These are phyloP conservation scores for Trichothecium sympodiale DNA, from an alignment of 2,329 filamentous ascomycete species.

Conservation along the genomic window DNA sequence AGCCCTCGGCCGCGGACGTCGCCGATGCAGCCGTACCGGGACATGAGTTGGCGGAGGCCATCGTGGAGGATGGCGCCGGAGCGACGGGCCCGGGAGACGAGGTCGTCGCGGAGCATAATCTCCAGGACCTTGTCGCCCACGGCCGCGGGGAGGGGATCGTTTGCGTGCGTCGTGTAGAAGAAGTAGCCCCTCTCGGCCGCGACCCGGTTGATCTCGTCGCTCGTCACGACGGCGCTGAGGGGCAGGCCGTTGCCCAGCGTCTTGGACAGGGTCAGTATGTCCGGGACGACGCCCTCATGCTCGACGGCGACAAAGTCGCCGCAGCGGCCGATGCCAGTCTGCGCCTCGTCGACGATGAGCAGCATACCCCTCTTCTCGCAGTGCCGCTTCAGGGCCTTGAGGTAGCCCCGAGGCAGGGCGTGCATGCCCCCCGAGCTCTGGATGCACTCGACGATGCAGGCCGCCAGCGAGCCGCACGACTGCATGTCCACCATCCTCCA, in stretches of 20 bases:
- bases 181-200: slow-evolving; percentile 38
- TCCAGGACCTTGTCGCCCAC: slow-evolving; percentile 52
- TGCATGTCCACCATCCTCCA: slow-evolving; percentile 50
- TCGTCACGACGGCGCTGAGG: slow-evolving; percentile 45
- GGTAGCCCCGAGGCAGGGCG: slow-evolving; percentile 46
- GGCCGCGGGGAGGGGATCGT: slow-evolving; percentile 49
- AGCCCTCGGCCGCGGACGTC: slow-evolving; percentile 49
- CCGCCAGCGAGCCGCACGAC: slow-evolving; percentile 49
- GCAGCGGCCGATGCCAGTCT: slow-evolving; percentile 46
- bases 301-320: slow-evolving; percentile 50
- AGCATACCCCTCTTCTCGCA: slow-evolving; percentile 48
- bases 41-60: slow-evolving; percentile 32
- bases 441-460: slow-evolving; percentile 53
- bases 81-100: slow-evolving; percentile 32
- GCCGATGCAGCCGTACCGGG: slow-evolving; percentile 48
- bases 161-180: slow-evolving; percentile 51
- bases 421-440: slow-evolving; percentile 49
- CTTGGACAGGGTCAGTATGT: slow-evolving; percentile 51
- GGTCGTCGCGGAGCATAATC: slow-evolving; percentile 43
- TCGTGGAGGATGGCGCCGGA: slow-evolving; percentile 34
- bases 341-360: slow-evolving; percentile 50
- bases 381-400: slow-evolving; percentile 41
- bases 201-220: slow-evolving; percentile 36
- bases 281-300: slow-evolving; percentile 39
- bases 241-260: slow-evolving; percentile 51